Conservation (phyloP, 2,329 filamentous ascomycete species). For the Calonectria hongkongensis region DNA sequence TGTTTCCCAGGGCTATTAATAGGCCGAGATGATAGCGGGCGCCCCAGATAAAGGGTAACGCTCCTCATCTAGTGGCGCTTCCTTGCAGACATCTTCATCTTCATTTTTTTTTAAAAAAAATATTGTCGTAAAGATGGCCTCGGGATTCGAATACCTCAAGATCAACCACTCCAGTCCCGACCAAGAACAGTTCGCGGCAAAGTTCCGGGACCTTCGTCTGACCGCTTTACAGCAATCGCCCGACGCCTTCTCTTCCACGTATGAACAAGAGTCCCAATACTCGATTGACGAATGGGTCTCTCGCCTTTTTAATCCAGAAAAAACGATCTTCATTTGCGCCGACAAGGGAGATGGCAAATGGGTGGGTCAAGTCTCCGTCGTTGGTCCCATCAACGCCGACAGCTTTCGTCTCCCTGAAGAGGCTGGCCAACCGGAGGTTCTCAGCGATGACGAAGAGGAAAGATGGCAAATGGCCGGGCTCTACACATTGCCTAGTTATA, state of each 20-base stretch:
- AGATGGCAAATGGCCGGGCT: constrained; percentile 35
- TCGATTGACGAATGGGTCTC: constrained; percentile 16
- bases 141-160: background rate
- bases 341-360: constrained; percentile 12
- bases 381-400: constrained; percentile 11
- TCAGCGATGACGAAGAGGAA: constrained; percentile 24
- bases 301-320: background rate
- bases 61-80: background rate
- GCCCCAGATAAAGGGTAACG: background rate
- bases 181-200: background rate
- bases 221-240: constrained; percentile 22
- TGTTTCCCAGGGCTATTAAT: too few species aligned
- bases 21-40: background rate
- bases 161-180: background rate
- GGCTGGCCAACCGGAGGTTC: constrained; percentile 15
- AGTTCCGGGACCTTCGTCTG: constrained; percentile 31
- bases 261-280: constrained; percentile 18
- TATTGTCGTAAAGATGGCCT: background rate
- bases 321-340: constrained; percentile 23
- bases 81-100: background rate
- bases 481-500: constrained; percentile 17
- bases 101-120: background rate
- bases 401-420: constrained; percentile 2
- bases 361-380: constrained; percentile 22
- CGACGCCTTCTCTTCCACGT: constrained; percentile 28